These are phyloP conservation scores for Alternaria sp. DNA, from an alignment of 2,329 filamentous ascomycete genomes.

Conservation along the genomic window DNA sequence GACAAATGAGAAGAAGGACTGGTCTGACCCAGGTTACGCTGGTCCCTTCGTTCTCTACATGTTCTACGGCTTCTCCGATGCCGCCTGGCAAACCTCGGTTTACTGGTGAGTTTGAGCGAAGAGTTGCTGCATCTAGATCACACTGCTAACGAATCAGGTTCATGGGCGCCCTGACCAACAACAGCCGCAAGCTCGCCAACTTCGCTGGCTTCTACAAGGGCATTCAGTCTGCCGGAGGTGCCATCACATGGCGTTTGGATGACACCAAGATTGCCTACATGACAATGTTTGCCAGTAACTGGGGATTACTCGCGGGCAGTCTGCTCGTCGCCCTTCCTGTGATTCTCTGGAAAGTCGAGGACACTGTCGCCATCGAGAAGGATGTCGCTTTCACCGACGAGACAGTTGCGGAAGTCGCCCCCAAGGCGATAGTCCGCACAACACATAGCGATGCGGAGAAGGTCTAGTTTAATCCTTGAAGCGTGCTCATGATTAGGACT, in stretches of 20 bases:
- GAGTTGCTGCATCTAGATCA: background rate
- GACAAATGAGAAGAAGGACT: conserved; percentile 64
- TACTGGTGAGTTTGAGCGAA: conserved; percentile 73
- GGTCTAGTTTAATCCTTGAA: conserved; percentile 29
- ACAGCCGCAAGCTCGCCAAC: conserved; percentile 89
- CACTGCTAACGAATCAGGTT: conserved; percentile 6
- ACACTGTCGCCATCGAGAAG: conserved; percentile 80
- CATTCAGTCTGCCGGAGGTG: conserved; percentile 86
- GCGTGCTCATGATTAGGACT: conserved; percentile 18
- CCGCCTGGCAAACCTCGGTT: conserved; percentile 85
- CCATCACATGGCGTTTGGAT: conserved; percentile 77
- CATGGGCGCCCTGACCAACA: conserved; percentile 94
- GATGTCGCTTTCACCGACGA: conserved; percentile 88
- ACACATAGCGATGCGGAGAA: conserved; percentile 37
- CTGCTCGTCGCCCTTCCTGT: conserved; percentile 80
- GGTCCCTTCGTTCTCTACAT: conserved; percentile 90
- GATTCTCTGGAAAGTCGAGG: conserved; percentile 79
- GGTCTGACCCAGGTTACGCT: conserved; percentile 71
- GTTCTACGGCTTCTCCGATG: conserved; percentile 89
- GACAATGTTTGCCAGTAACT: conserved; percentile 76
- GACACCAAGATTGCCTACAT: conserved; percentile 67
- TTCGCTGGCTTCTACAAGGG: conserved; percentile 91
- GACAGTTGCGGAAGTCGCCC: conserved; percentile 73
- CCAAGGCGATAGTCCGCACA: conserved; percentile 35
- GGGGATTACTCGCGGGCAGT: conserved; percentile 77